Conservation (phyloP, 2,329 filamentous ascomycete genomes). For the Pseudogymnoascus sp. region DNA sequence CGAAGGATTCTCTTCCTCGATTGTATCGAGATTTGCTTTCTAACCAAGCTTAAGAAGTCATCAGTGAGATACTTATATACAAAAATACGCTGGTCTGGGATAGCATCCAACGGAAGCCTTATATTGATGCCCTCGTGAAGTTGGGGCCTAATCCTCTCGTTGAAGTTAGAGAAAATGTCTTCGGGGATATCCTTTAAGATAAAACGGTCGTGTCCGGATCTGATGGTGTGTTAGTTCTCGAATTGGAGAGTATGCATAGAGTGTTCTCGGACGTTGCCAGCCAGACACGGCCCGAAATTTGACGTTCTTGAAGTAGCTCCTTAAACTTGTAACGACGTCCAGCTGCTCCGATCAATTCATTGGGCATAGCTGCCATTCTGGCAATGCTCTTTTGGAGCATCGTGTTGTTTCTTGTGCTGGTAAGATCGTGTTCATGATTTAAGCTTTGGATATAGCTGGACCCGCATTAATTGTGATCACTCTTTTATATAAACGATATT, state of each 20-base stretch:
- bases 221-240: conserved; percentile 3
- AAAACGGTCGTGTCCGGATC: conserved; percentile 12
- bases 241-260: too few relatives aligned
- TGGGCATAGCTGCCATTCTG: conserved; percentile 18
- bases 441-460: neutral
- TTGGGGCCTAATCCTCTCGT: conserved; percentile 22
- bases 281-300: conserved; percentile 28
- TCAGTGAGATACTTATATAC: conserved; percentile 13
- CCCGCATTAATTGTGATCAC: neutral
- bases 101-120: conserved; percentile 7
- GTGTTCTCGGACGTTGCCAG: conserved; percentile 23
- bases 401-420: neutral
- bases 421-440: neutral
- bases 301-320: conserved; percentile 29
- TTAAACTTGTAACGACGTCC: conserved; percentile 28
- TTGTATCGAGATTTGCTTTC: conserved; percentile 10
- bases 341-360: conserved; percentile 22
- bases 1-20: conserved; percentile 13
- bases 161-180: conserved; percentile 11
- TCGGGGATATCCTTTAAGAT: conserved; percentile 13
- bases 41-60: conserved; percentile 12
- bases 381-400: conserved; percentile 11
- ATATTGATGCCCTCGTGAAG: conserved; percentile 16
- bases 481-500: neutral
- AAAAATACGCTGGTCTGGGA: conserved; percentile 8